Conservation (phyloP, 2,329 filamentous ascomycete genomes). For the Juglanconis oblonga region DNA sequence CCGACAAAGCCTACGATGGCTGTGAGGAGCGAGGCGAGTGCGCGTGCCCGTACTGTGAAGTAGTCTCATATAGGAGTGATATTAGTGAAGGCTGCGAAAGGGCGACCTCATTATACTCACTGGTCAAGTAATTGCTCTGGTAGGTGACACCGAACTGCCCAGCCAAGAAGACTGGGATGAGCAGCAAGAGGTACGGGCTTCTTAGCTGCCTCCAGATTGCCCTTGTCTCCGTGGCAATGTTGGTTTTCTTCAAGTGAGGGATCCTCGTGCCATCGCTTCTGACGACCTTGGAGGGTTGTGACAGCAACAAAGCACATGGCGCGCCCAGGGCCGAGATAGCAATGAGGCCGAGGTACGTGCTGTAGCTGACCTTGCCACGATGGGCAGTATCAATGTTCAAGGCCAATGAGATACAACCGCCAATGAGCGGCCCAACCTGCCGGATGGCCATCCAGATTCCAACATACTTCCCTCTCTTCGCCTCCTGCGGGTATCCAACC, state of each 20-base stretch:
- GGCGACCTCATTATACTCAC: not conserved
- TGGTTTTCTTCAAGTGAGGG: constrained; percentile 26
- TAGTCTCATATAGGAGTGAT: constrained; percentile 27
- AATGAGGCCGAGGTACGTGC: constrained; percentile 44
- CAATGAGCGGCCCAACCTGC: constrained; percentile 42
- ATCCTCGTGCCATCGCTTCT: constrained; percentile 39
- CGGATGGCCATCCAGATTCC: constrained; percentile 46
- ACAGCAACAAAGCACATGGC: constrained; percentile 39
- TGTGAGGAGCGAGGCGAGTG: constrained; percentile 32
- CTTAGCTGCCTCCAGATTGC: constrained; percentile 34
- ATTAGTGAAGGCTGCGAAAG: not conserved
- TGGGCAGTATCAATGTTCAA: constrained; percentile 39
- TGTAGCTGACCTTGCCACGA: constrained; percentile 33
- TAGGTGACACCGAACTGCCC: constrained; percentile 28
- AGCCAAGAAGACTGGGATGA: constrained; percentile 27
- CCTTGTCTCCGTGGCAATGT: constrained; percentile 29
- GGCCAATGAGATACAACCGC: constrained; percentile 47
- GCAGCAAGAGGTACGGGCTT: constrained; percentile 33
- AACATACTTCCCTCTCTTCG: constrained; percentile 55
- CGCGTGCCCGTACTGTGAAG: constrained; percentile 39
- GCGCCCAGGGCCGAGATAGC: constrained; percentile 45
- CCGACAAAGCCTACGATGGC: constrained; percentile 34
- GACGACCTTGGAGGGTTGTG: constrained; percentile 41
- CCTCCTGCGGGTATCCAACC: constrained; percentile 60
- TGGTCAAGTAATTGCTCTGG: constrained; percentile 37